Base-by-base conservation (phyloP, 306 rosid species). In the Elaeagnus macrophylla region DNA sequence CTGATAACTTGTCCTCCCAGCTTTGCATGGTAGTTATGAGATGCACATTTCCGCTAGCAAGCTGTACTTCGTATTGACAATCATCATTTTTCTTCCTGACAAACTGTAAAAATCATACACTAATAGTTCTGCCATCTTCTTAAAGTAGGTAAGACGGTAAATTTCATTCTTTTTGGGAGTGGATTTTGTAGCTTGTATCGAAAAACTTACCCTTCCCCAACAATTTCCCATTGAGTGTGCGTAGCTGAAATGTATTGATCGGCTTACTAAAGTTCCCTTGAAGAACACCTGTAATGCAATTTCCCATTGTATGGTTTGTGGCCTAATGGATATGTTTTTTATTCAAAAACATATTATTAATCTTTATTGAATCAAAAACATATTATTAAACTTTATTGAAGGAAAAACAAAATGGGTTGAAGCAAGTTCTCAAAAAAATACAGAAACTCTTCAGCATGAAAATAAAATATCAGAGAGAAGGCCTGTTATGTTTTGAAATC, bases 1-100 rank as follows among this genome's bases (percentile, higher is more conserved):
- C 93, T 65, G 78, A 83, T 67, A 85, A 16, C 77, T 68, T 80
- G 50, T 75, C 75, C 56, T 85, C 89, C 95, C 95, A 89, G 35
- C 71, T 15, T 66, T 85, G 89, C 72, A 54, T 68, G 62, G 77
- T 78, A 42, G 74, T 80, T 58, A 89, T 73, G 60, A 80, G 75
- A 46, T 77, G 71, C 69, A 89, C 89, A 56, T 82, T 89, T 48
- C 82, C 85, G 20, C 69, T 20, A 53, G 80, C 75, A 66, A 70
- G 75, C 49, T 51, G 72, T 50, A 71, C 75, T 17, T 66, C 48
- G 20, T 53, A 60, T 48, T 39, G 51, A 73, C 48, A 66, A 61
- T 60, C 65, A 43, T 53, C 46, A 41, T 19, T 32, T 6, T 12
- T 5, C 1, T 40, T 5, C 45, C 72, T 18, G 11, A 15, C 45